These are phyloP conservation scores for Pichia insulana DNA, from an alignment of 805 yeast species.

Conservation along the genomic window DNA sequence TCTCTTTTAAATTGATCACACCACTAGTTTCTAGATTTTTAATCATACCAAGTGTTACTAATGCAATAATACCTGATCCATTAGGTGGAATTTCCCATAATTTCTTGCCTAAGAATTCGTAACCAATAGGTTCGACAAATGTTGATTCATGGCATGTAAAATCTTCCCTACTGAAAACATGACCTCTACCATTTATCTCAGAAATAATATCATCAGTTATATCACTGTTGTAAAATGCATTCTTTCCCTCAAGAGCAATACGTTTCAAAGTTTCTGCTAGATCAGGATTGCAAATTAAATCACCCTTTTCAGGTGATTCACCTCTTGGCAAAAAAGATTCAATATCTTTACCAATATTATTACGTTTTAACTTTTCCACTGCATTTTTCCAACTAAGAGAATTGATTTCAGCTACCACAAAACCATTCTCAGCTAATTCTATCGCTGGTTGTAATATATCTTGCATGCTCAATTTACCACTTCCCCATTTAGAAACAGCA, in stretches of 20 bases:
- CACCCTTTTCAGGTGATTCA: constrained; percentile 49
- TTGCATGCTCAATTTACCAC: constrained; percentile 50
- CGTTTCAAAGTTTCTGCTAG: constrained; percentile 45
- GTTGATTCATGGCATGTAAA: constrained; percentile 49
- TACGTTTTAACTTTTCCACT: constrained; percentile 30
- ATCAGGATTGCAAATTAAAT: constrained; percentile 41
- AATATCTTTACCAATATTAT: constrained; percentile 22
- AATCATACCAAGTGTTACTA: constrained; percentile 60
- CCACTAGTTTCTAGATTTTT: constrained; percentile 42
- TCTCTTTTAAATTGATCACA: constrained; percentile 31
- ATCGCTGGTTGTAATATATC: constrained; percentile 60
- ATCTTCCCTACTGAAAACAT: constrained; percentile 48
- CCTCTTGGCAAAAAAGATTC: constrained; percentile 31
- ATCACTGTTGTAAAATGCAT: constrained; percentile 64
- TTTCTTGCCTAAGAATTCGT: constrained; percentile 42
- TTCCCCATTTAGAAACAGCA: constrained; percentile 62
- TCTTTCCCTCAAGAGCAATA: constrained; percentile 49
- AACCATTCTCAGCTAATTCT: constrained; percentile 61
- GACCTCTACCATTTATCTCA: constrained; percentile 45
- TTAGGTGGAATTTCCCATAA: constrained; percentile 83
- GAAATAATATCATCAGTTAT: constrained; percentile 57
- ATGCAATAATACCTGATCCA: constrained; percentile 73
- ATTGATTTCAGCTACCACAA: constrained; percentile 53
- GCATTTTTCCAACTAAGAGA: constrained; percentile 40
- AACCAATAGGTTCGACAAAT: constrained; percentile 54